These are phyloP conservation scores for Metschnikowia arizonensis DNA, from an alignment of 805 yeast genomes.

Conservation along the genomic window DNA sequence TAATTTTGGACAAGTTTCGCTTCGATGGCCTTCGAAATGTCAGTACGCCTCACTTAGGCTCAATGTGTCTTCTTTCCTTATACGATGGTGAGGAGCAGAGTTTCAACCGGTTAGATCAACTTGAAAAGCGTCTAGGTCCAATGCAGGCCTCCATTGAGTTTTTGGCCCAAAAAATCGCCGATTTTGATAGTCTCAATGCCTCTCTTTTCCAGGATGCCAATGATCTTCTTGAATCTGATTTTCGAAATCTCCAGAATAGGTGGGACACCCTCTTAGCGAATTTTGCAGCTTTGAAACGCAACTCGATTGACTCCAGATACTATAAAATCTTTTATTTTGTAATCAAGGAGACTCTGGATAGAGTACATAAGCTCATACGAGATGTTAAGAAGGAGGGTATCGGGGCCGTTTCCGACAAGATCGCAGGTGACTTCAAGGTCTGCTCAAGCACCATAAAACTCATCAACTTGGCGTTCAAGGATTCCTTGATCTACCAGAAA, in stretches of 20 bases:
- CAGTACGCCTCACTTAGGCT: not conserved
- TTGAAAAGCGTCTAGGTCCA: conserved; percentile 3
- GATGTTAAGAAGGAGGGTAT: conserved; percentile 12
- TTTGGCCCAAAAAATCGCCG: conserved; percentile 8
- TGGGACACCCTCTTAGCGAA: conserved; percentile 10
- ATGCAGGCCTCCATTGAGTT: conserved; percentile 14
- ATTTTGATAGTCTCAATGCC: conserved; percentile 4
- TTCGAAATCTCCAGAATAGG: conserved; percentile 4
- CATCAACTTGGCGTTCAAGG: conserved; percentile 33
- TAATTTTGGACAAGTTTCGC: conserved; percentile 6
- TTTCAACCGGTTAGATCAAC: not conserved
- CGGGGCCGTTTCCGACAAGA: conserved; percentile 21
- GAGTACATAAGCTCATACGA: conserved; percentile 6
- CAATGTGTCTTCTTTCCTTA: not conserved
- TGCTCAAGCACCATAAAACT: conserved; percentile 37
- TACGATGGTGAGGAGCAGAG: not conserved
- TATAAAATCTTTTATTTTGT: conserved; percentile 9
- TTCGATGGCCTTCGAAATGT: conserved; percentile 1
- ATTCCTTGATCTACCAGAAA: conserved; percentile 35
- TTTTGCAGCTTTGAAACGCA: conserved; percentile 8
- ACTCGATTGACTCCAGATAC: conserved; percentile 10
- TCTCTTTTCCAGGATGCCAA: conserved; percentile 1
- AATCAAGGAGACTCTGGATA: conserved; percentile 7
- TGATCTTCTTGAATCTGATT: not conserved
- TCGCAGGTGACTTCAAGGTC: conserved; percentile 33